Evolutionary conservation across 2,329 filamentous ascomycete genomes (phyloP).

Genomic region (Beauveria sp.): DNA sequence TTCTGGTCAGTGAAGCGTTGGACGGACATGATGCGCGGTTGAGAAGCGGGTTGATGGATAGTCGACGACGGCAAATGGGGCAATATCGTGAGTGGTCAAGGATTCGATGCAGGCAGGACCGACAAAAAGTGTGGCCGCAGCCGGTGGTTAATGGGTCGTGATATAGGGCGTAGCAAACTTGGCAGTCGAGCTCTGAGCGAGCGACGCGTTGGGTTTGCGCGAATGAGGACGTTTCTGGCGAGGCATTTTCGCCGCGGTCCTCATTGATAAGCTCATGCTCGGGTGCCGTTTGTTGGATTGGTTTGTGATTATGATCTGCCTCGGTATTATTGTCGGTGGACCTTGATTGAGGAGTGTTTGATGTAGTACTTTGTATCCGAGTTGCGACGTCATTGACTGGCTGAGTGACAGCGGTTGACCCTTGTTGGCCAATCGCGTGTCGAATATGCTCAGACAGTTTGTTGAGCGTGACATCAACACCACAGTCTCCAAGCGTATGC

Average conservation of each 20-base stretch:
- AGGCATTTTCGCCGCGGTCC: background rate
- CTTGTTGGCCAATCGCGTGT: constrained; percentile 33
- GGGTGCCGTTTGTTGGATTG: background rate
- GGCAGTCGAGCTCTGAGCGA: constrained; percentile 72
- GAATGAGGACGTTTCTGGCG: constrained; percentile 23
- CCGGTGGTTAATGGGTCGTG: constrained; percentile 75
- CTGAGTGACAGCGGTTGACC: background rate
- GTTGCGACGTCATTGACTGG: background rate
- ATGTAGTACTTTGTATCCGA: background rate
- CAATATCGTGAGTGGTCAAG: constrained; percentile 73
- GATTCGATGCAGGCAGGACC: constrained; percentile 66
- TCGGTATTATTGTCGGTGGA: background rate
- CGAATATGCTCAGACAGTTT: constrained; percentile 60
- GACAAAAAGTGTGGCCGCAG: constrained; percentile 87
- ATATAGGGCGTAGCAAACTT: constrained; percentile 77
- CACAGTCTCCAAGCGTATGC: constrained; percentile 71
- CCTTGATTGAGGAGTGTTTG: background rate
- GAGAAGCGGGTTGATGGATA: constrained; percentile 43
- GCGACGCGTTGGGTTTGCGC: constrained; percentile 52
- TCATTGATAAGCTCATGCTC: background rate
- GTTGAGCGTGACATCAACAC: constrained; percentile 65
- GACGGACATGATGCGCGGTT: constrained; percentile 34
- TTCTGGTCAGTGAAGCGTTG: constrained; percentile 55
- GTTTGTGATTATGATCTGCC: background rate
- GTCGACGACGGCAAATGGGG: constrained; percentile 65